Evolutionary conservation across 192 early-diverging fungal genomes (phyloP), one percentile per base, ranked within the genome.

Genomic region (Umbelopsis isabellina): DNA sequence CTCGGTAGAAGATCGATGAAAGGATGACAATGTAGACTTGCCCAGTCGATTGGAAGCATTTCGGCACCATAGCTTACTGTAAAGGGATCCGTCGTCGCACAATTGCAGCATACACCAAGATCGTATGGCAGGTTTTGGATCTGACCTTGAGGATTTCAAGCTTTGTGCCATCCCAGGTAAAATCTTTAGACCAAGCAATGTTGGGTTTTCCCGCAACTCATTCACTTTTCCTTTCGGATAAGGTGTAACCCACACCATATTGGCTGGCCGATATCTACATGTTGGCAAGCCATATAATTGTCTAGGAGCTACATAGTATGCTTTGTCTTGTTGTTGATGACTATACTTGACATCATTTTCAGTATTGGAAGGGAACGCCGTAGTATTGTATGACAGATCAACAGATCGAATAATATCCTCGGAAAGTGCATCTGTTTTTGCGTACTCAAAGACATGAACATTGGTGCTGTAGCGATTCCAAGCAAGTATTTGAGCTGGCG

Each of bases 381-480:
- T 35, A 18, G 55, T 35, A 25, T 61, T 61, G 30, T 33, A 61
- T 18, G 55, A 61, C 9, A 61, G 11, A 35, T 61, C 55, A 12
- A 61, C 23, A 2, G 55, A n/a, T 25, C 30, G 55, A 18, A 16
- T 16, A 0, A 61, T 16, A 37, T 61, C 55, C 0, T 35, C 25
- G 3, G 27, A 35, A 0, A 61, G 16, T 15, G 21, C 2, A 35
- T 61, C 55, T 33, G 30, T 35, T 16, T 61, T 61, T 1, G 27
- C 55, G 5, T 61, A 61, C 15, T 61, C 55, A 35, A 61, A 61
- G 13, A 61, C 55, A 35, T 61, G 55, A 35, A 35, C 27, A 13
- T 5, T 35, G 1, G 10, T 61, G 30, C 23, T 13, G 23, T 27
- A 18, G 33, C 27, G 27, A n/a, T 61, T 22, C 55, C 55, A 61